phyloP scores from a whole-genome alignment of 23 red algal species.

The Gracilaria domingensis region DNA sequence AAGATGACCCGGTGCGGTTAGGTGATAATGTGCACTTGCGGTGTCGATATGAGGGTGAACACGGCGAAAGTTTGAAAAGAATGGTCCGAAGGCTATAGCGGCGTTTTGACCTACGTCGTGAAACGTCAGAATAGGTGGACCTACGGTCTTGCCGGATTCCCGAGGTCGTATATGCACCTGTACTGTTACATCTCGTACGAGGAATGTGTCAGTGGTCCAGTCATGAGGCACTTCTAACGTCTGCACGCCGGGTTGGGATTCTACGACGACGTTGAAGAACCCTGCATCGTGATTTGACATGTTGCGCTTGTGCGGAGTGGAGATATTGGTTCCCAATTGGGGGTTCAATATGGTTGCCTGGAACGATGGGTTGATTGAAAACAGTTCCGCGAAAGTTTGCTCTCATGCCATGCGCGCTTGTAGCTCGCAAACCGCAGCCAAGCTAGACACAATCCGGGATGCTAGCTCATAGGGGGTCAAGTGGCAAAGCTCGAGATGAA shows the following conservation, averaged over 20 bases:
- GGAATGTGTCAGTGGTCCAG: conserved; percentile 30
- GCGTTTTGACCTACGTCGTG: conserved; percentile 56
- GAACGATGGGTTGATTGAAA: background rate
- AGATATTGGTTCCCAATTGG: background rate
- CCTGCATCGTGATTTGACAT: background rate
- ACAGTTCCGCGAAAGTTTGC: no score
- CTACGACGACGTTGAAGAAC: conserved; percentile 27
- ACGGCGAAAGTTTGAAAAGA: conserved; percentile 51
- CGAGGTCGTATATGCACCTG: conserved; percentile 36
- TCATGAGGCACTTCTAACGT: background rate
- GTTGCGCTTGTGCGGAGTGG: background rate
- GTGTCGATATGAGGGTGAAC: conserved; percentile 51
- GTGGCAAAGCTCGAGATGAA: no score
- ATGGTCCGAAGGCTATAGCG: conserved; percentile 50
- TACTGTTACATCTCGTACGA: conserved; percentile 36
- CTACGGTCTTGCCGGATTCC: conserved; percentile 3
- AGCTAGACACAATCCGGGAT: no score
- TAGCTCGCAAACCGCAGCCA: no score
- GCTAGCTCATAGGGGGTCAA: no score
- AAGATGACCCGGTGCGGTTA: conserved; percentile 45
- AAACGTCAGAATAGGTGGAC: conserved; percentile 57
- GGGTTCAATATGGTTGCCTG: background rate
- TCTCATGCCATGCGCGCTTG: no score
- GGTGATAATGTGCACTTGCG: conserved; percentile 63
- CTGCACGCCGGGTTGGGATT: conserved; percentile 31